Percentiles rank a stretch among this genome's conserved stretches.
phyloP scores from a whole-genome alignment of 2,329 filamentous ascomycete species.

The Colletotrichum phormii region DNA sequence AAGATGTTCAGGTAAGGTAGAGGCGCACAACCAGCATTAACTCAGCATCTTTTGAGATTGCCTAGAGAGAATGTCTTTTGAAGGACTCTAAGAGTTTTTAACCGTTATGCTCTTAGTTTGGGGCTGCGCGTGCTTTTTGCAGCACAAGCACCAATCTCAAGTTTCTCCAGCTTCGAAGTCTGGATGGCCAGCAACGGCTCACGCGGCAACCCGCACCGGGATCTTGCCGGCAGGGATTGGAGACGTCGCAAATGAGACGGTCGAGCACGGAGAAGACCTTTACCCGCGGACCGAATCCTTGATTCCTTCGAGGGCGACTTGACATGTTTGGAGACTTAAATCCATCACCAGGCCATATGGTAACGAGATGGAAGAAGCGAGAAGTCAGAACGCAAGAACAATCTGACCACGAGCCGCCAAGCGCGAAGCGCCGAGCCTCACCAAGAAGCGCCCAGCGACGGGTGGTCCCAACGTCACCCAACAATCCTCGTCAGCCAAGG shows the following conservation, averaged over 20 bases:
- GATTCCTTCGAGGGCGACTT: neutral
- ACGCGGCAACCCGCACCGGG: no score
- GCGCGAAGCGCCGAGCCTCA: slow-evolving; percentile 29
- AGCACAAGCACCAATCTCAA: no score
- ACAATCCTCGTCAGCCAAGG: slow-evolving; percentile 24
- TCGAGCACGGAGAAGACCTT: neutral
- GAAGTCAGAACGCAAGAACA: neutral
- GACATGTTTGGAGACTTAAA: neutral
- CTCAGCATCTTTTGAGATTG: no score
- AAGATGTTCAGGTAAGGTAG: no score
- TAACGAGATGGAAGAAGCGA: neutral
- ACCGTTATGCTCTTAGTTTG: no score
- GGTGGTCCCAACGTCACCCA: slow-evolving; percentile 12
- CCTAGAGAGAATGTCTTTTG: no score
- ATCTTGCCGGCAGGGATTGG: neutral
- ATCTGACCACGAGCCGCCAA: slow-evolving; percentile 24
- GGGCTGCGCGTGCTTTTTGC: no score
- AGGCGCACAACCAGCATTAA: no score
- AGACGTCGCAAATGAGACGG: neutral
- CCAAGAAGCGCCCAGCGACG: slow-evolving; percentile 30
- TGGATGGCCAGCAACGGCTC: no score
- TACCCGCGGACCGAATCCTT: no score
- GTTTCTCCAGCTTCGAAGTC: no score
- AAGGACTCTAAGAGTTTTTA: no score
- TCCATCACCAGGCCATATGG: neutral